Conservation (phyloP, 805 yeast species). For the Candida dajiaensis region DNA sequence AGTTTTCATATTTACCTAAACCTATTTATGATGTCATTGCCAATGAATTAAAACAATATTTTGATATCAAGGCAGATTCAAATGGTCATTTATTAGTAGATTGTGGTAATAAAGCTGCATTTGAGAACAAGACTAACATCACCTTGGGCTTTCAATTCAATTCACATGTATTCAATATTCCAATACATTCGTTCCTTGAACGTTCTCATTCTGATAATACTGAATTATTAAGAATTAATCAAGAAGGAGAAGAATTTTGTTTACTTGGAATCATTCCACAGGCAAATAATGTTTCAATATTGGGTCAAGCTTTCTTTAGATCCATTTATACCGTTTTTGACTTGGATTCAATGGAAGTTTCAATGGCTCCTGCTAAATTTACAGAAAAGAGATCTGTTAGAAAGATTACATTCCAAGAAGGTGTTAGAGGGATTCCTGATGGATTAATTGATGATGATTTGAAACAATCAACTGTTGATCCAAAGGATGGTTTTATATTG, state of each 20-base stretch:
- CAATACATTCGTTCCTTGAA: constrained; percentile 5
- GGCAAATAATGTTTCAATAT: constrained; percentile 4
- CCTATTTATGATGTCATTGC: constrained; percentile 4
- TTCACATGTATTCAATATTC: constrained; percentile 1
- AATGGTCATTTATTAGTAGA: constrained; percentile 1
- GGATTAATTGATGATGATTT: constrained; percentile 3
- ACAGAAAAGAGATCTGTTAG: constrained; percentile 6
- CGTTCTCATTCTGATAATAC: background rate
- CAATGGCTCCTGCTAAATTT: constrained; percentile 19
- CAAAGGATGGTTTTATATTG: constrained; percentile 12
- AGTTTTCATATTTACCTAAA: constrained; percentile 14
- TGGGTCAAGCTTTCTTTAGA: constrained; percentile 20
- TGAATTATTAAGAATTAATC: background rate
- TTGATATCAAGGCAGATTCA: background rate
- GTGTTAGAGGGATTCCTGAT: constrained; percentile 6
- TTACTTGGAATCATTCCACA: constrained; percentile 11
- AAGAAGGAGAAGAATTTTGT: constrained; percentile 7
- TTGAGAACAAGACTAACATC: background rate
- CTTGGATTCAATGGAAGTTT: constrained; percentile 18
- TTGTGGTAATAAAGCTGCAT: no score
- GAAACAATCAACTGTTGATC: constrained; percentile 8
- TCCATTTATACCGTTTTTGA: constrained; percentile 20
- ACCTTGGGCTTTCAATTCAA: background rate
- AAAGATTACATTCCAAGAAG: constrained; percentile 2
- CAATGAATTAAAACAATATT: background rate